Conservation (phyloP, 768 basidiomycete genomes). For the Suillus hirtellus region DNA sequence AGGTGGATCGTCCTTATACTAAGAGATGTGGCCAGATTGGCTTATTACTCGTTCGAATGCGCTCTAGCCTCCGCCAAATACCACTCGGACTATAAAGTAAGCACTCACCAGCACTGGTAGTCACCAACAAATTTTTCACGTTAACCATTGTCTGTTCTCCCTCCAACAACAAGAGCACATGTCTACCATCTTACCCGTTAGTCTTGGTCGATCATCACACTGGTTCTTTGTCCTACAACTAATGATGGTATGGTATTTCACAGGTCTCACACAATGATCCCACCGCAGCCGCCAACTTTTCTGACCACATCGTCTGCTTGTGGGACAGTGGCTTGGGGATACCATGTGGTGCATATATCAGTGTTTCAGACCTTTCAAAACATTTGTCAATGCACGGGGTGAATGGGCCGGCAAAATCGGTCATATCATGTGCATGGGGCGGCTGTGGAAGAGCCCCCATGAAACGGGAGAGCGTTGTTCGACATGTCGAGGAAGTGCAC, state of each 20-base stretch:
- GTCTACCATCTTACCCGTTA: not conserved
- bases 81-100: not conserved
- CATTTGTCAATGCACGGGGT: conserved; percentile 28
- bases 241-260: not conserved
- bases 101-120: not conserved
- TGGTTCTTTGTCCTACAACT: not conserved
- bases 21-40: not conserved
- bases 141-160: not conserved
- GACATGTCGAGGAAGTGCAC: conserved; percentile 30
- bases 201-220: not conserved
- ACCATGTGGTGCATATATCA: conserved; percentile 13
- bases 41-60: not conserved
- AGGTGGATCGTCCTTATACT: not conserved
- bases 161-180: not conserved
- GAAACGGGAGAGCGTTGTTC: conserved; percentile 29
- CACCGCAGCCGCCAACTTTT: not conserved
- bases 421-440: conserved; percentile 21
- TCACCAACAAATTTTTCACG: not conserved
- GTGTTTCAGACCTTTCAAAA: conserved; percentile 15
- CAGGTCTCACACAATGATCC: not conserved
- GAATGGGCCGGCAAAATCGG: conserved; percentile 16
- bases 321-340: conserved; percentile 13
- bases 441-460: conserved; percentile 18
- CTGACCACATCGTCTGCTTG: not conserved
- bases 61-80: not conserved